Evolutionary conservation across 306 rosid species (phyloP).

Genomic region (Dryas drummondii): DNA sequence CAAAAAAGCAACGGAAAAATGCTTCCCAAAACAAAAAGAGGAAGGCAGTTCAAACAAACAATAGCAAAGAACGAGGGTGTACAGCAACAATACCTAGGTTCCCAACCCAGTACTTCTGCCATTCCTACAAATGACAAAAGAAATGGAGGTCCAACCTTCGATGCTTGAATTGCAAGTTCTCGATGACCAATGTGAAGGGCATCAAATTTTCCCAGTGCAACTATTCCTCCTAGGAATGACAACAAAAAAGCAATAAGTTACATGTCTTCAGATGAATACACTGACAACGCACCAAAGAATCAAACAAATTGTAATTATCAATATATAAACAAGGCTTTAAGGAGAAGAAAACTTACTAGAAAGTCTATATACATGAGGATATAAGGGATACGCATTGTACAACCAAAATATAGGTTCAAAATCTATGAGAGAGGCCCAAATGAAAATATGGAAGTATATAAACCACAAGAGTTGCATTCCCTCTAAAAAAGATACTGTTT

Average conservation of each 20-base stretch:
- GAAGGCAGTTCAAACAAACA: no score
- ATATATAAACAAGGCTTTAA: background rate
- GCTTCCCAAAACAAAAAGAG: no score
- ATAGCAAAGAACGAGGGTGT: slow-evolving; percentile 8
- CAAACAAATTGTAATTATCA: no score
- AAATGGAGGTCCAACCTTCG: slow-evolving; percentile 87
- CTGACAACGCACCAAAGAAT: background rate
- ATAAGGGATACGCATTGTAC: background rate
- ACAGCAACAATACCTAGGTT: slow-evolving; percentile 57
- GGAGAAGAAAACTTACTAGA: background rate
- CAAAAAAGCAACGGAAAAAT: no score
- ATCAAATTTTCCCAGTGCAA: slow-evolving; percentile 94
- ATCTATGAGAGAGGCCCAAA: background rate
- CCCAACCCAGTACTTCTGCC: slow-evolving; percentile 95
- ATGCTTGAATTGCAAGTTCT: slow-evolving; percentile 94
- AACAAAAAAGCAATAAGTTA: slow-evolving; percentile 14
- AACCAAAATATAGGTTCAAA: background rate
- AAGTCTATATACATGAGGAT: background rate
- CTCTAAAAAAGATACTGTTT: background rate
- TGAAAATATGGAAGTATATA: background rate
- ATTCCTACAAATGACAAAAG: slow-evolving; percentile 89
- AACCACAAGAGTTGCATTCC: background rate
- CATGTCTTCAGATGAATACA: background rate
- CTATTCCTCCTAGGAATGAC: slow-evolving; percentile 73
- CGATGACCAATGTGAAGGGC: slow-evolving; percentile 95